phyloP scores from a whole-genome alignment of 306 rosid genomes.

The Styphnolobium japonicum region DNA sequence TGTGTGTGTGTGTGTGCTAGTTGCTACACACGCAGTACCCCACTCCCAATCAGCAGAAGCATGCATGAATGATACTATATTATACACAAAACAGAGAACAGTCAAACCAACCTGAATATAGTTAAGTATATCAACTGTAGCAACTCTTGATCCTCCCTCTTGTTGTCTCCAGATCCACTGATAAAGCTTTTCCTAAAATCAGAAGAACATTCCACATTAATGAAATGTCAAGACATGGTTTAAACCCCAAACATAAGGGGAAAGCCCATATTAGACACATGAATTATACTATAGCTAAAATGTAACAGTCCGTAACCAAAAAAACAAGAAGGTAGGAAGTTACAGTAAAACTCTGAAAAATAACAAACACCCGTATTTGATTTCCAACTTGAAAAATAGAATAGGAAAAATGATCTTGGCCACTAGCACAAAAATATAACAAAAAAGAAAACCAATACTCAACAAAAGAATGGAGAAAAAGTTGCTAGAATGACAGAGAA shows the following conservation, averaged over 20 bases:
- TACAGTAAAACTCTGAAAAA: neutral
- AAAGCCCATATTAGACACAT: neutral
- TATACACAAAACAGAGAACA: neutral
- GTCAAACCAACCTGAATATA: constrained; percentile 60
- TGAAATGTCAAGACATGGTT: neutral
- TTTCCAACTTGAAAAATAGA: neutral
- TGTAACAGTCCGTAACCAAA: neutral
- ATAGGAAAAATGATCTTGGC: neutral
- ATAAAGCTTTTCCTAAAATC: constrained; percentile 72
- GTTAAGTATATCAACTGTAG: constrained; percentile 59
- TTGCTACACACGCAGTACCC: neutral
- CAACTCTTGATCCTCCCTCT: constrained; percentile 77
- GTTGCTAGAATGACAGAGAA: neutral
- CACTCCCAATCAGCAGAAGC: neutral
- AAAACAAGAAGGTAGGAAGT: neutral
- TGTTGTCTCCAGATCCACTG: constrained; percentile 86
- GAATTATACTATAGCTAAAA: neutral
- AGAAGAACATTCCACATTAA: neutral
- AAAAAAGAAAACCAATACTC: neutral
- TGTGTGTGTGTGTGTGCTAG: neutral
- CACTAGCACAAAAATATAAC: neutral
- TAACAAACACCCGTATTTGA: neutral
- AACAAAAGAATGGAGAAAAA: neutral
- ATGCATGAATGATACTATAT: neutral
- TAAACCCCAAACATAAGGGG: neutral